These are phyloP conservation scores for Trypanosoma vivax DNA, from an alignment of 208 protist genomes.

Conservation along the genomic window DNA sequence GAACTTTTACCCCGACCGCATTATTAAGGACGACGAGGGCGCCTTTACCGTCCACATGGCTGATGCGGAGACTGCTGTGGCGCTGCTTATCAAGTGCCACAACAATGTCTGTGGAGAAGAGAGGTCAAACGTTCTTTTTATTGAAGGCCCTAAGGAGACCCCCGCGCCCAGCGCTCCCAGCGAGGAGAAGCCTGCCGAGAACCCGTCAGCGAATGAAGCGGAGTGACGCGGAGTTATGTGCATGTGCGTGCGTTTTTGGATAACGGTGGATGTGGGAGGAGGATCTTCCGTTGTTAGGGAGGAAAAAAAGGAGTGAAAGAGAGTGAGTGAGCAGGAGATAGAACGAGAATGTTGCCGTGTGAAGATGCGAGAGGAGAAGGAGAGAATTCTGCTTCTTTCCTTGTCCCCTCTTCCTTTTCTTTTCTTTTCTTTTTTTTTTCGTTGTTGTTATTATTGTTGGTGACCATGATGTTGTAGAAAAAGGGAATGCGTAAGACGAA, in stretches of 20 bases:
- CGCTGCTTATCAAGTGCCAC: conserved; percentile 76
- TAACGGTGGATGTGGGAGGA: too few species aligned
- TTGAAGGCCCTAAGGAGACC: conserved; percentile 51
- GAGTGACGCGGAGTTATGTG: too few species aligned
- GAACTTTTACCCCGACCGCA: conserved; percentile 57
- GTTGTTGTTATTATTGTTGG: conserved; percentile 3
- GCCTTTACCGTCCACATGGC: conserved; percentile 62
- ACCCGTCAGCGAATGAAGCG: too few species aligned
- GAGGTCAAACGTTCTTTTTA: conserved; percentile 84
- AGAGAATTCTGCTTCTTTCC: conserved; percentile 1
- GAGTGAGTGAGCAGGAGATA: not conserved
- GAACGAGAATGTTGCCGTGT: not conserved
- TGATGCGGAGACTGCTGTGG: conserved; percentile 64
- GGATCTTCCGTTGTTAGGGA: too few species aligned
- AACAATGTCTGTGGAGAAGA: conserved; percentile 82
- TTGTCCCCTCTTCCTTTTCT: not conserved
- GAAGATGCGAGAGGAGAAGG: not conserved
- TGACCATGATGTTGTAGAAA: too few species aligned
- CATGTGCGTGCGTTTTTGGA: too few species aligned
- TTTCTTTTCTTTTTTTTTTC: not conserved
- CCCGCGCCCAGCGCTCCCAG: not conserved
- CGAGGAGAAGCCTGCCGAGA: not conserved
- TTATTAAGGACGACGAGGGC: conserved; percentile 72
- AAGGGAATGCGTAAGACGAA: too few species aligned
- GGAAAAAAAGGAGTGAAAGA: not conserved